phyloP scores from a whole-genome alignment of 441 rosid species.

The Pelargonium fulgidum region DNA sequence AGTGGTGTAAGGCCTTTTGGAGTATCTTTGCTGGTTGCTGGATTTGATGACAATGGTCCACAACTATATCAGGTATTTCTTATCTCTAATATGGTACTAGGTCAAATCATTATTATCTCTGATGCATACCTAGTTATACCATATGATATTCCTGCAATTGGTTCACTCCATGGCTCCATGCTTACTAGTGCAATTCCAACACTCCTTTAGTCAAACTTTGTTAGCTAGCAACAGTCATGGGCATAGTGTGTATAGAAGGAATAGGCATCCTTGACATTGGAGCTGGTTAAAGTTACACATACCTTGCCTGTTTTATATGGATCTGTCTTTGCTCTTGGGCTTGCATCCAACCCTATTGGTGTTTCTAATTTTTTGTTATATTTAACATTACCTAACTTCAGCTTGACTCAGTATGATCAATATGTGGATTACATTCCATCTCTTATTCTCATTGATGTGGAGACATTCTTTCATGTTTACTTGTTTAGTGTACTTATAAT shows the following conservation, averaged over 20 bases:
- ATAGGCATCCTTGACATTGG: not conserved
- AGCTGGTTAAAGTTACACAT: not conserved
- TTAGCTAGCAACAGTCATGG: not conserved
- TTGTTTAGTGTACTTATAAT: too few relatives aligned
- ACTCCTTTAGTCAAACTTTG: too few relatives aligned
- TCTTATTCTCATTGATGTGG: too few relatives aligned
- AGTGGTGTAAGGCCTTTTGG: conserved; percentile 30
- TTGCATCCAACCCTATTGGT: not conserved
- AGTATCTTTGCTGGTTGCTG: conserved; percentile 27
- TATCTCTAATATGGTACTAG: not conserved
- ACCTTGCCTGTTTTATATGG: not conserved
- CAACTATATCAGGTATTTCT: conserved; percentile 1
- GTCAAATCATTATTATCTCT: too few relatives aligned
- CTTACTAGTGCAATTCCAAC: too few relatives aligned
- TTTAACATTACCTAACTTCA: too few relatives aligned
- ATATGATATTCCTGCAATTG: too few relatives aligned
- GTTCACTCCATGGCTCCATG: too few relatives aligned
- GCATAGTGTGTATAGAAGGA: not conserved
- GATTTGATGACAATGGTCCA: conserved; percentile 28
- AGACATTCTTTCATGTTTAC: too few relatives aligned
- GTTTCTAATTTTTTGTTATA: not conserved
- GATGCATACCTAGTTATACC: too few relatives aligned
- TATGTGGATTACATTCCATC: too few relatives aligned
- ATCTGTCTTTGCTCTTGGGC: not conserved
- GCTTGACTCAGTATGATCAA: too few relatives aligned